Base-by-base conservation (phyloP, 768 basidiomycete genomes). In the Amanita rimosa region DNA sequence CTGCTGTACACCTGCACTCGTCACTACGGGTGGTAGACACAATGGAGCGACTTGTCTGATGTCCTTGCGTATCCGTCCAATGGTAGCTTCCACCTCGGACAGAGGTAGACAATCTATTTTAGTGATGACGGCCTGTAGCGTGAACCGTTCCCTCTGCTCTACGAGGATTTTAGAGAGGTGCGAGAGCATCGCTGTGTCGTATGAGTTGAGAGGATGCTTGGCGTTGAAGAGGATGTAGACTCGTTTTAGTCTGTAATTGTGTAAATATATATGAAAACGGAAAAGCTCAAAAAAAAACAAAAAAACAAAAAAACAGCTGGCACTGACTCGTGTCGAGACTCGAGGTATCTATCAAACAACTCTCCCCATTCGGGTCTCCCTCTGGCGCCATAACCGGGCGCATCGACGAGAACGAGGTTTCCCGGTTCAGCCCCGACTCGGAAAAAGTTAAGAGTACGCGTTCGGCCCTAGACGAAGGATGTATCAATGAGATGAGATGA, bases 301-400 rank as follows among this genome's bases (percentile, higher is more conserved):
- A 24, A 24, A 24, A 24, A 24, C 2, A 24, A 24, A 24, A 24
- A 24, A 24, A 24, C 22, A 24, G 6, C n/a, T n/a, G n/a, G n/a
- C 13, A 67, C 81, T 51, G 55, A 88, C 85, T 80, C 68, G 57
- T 74, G 62, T 14, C 86, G 78, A 34, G 65, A 75, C 46, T 70
- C 58, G 11, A 86, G 52, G 57, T 88, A 90, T 36, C 74, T 63
- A 46, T 83, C 69, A 60, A 89, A 87, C 3, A 85, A 54, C 22
- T 66, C 60, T 1, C 88, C 86, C 86, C 86, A 90, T 62, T 86
- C 83, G 29, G 72, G 70, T 37, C 83, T 73, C 10, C 88, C 86
- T 47, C 84, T 71, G 7, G 71, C 64, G 42, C 88, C 88, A 59
- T 90, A 91, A 13, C 88, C 87, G 2, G 88, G 88, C 10, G 86